phyloP scores from a whole-genome alignment of 495 filamentous ascomycete species.

The Collariella sp. region DNA sequence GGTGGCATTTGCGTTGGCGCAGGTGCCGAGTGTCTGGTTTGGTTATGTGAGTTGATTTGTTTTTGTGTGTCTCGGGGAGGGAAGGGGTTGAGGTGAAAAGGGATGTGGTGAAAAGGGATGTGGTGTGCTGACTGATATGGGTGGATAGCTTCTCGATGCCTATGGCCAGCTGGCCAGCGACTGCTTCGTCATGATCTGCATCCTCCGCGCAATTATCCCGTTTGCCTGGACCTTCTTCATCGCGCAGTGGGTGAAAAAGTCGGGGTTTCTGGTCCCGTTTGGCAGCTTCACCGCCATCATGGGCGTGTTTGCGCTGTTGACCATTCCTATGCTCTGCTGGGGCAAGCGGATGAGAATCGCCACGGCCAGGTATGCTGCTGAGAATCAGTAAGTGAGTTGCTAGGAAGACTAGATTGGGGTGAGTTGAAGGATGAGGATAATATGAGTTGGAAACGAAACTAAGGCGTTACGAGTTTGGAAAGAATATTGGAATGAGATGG shows the following conservation, averaged over 20 bases:
- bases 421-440: too few relatives aligned
- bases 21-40: conserved; percentile 27
- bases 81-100: too few relatives aligned
- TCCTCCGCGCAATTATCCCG: conserved; percentile 23
- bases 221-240: conserved; percentile 27
- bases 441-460: too few relatives aligned
- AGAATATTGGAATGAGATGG: too few relatives aligned
- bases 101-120: too few relatives aligned
- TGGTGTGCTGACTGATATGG: background rate
- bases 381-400: conserved; percentile 16
- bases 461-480: too few relatives aligned
- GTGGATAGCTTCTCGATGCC: conserved; percentile 25
- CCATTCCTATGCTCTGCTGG: conserved; percentile 19
- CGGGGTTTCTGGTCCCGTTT: conserved; percentile 24
- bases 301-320: conserved; percentile 22
- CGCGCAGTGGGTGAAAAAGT: conserved; percentile 18
- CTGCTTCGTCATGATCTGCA: conserved; percentile 29
- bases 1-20: conserved; percentile 24
- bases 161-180: conserved; percentile 27
- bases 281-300: conserved; percentile 21
- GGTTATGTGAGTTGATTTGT: conserved; percentile 30
- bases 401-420: too few relatives aligned
- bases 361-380: conserved; percentile 22
- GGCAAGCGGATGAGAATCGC: conserved; percentile 28
- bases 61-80: too few relatives aligned